Percentiles rank a stretch among this genome's conserved stretches.
Conservation (phyloP, 2,329 filamentous ascomycete genomes). For the Chaetomiaceae sp. region DNA sequence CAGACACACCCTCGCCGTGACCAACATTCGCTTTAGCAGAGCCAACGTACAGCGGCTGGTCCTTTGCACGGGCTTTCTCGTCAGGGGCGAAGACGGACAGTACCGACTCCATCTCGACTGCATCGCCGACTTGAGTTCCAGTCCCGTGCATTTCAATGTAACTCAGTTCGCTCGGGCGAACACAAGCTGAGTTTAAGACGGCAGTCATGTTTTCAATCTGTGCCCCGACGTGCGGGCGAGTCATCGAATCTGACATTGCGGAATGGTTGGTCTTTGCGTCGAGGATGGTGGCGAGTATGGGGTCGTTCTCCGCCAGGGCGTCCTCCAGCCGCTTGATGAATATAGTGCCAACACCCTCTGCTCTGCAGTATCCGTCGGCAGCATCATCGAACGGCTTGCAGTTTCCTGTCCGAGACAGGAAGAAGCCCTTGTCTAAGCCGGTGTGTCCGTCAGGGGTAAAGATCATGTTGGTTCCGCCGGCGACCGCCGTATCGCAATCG, state of each 20-base stretch:
- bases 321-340: constrained; percentile 45
- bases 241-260: constrained; percentile 58
- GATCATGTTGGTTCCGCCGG: constrained; percentile 32
- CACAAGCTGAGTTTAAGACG: constrained; percentile 47
- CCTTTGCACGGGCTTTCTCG: constrained; percentile 20
- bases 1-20: constrained; percentile 44
- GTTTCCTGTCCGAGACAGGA: constrained; percentile 22
- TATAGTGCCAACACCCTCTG: constrained; percentile 41
- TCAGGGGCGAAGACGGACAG: constrained; percentile 50
- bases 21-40: constrained; percentile 50
- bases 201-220: constrained; percentile 42
- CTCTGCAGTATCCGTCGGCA: constrained; percentile 48
- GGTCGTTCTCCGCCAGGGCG: constrained; percentile 43
- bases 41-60: constrained; percentile 41
- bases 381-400: constrained; percentile 35
- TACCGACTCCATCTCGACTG: constrained; percentile 60
- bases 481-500: constrained; percentile 27
- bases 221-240: constrained; percentile 55
- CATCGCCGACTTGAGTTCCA: constrained; percentile 59
- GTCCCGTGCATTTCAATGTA: constrained; percentile 69
- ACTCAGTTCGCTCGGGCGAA: constrained; percentile 55
- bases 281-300: constrained; percentile 54
- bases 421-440: constrained; percentile 19
- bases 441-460: constrained; percentile 29
- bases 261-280: constrained; percentile 61